Evolutionary conservation across 2,329 filamentous ascomycete species (phyloP), one percentile per base, ranked within the genome.

Genomic region (Pseudocercospora musae): DNA sequence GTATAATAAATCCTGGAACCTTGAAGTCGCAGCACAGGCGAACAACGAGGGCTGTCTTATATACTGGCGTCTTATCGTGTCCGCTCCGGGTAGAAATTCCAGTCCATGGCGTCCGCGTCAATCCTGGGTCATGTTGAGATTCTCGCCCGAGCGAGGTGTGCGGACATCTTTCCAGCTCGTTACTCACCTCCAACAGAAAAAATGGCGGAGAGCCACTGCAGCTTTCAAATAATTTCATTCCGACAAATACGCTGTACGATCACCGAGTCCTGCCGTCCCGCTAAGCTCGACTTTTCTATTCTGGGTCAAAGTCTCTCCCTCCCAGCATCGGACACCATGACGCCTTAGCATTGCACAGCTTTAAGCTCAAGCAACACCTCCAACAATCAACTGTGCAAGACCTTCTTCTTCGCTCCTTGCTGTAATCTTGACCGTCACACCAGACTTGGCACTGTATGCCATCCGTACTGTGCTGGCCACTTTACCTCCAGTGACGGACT

Each of bases 371-470:
- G 90, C 88, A 75, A 97, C 88, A 71, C 91, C 92, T 69, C 87
- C 90, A 75, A 97, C 85, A 64, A 98, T 87, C 77, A 96, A 82
- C 63, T 87, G 84, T 65, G 95, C 92, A 73, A 99, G 87, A 60
- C 91, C 91, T 75, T 95, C 91, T 79, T 99, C 95, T 77, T 99
- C 95, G 76, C 90, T 90, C 74, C 95, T 86, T 64, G 94, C 91
- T 57, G 89, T 90, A 71, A 99, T 92, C 85, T 98, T 98, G 73
- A 94, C 96, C 62, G 95, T 97, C 25, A 98, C 92, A 57, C 95
- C 95, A 55, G 89, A 89, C 84, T 96, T 96, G 72, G 90, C 87
- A 65, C 91, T 96, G 79, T 87, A 97, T 0, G 93, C 95, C 93
- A 99, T 96, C 78, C 92, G 87, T 67, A 98, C 87, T 68, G 87